These are phyloP conservation scores for Komagataella kurtzmanii DNA, from an alignment of 805 yeast species.

Conservation along the genomic window DNA sequence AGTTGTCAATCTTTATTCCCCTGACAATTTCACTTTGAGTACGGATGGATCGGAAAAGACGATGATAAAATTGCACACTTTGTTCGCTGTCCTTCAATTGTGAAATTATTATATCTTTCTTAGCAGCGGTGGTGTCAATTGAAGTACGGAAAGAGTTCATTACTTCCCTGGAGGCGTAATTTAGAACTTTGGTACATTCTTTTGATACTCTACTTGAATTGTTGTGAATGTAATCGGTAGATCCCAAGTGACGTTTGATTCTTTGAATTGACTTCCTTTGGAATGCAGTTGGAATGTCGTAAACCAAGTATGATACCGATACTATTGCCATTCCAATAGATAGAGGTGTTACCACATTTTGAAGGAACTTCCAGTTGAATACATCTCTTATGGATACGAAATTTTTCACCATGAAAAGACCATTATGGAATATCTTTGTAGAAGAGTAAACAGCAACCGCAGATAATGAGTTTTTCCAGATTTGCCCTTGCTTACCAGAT, in stretches of 20 bases:
- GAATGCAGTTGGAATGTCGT: constrained; percentile 81
- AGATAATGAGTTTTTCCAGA: constrained; percentile 16
- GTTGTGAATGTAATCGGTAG: constrained; percentile 62
- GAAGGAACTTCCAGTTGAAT: constrained; percentile 25
- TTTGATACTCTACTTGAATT: constrained; percentile 70
- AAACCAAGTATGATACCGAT: constrained; percentile 47
- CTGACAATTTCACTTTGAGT: constrained; percentile 22
- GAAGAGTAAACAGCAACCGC: constrained; percentile 12
- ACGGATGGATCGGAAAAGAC: constrained; percentile 28
- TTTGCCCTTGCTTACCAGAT: constrained; percentile 6
- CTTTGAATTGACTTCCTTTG: constrained; percentile 73
- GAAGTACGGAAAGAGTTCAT: constrained; percentile 52
- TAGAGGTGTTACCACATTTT: constrained; percentile 40
- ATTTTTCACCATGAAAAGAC: constrained; percentile 16
- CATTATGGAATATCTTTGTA: constrained; percentile 2
- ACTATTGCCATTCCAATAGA: constrained; percentile 35
- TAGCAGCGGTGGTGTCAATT: constrained; percentile 45
- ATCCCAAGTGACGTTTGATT: constrained; percentile 46
- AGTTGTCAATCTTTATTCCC: constrained; percentile 29
- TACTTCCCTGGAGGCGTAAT: constrained; percentile 74
- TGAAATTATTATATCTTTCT: constrained; percentile 40
- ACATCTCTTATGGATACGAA: constrained; percentile 19
- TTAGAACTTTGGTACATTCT: constrained; percentile 73
- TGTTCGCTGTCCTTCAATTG: constrained; percentile 42
- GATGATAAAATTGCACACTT: constrained; percentile 40